Percentiles rank a stretch among this genome's conserved stretches.
Conservation (phyloP, 78 protist species). For the Protostelium mycophagum region DNA sequence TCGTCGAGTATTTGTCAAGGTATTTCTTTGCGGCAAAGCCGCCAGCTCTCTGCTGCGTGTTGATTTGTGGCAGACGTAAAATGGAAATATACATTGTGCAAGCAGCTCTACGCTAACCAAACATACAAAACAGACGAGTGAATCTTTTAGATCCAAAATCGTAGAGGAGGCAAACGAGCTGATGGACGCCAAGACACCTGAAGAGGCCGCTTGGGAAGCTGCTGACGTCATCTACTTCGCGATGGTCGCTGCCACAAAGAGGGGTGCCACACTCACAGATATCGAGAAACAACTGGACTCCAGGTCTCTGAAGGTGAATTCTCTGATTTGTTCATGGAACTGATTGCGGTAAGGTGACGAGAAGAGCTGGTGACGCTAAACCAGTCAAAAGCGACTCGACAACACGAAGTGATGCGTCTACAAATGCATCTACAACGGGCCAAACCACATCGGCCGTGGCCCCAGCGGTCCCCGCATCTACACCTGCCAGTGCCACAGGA, state of each 20-base stretch:
- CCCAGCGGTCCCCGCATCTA: no score
- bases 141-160: slow-evolving; percentile 39
- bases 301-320: not conserved
- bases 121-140: no score
- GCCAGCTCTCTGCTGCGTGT: no score
- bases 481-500: no score
- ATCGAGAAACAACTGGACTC: slow-evolving; percentile 11
- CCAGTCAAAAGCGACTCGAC: not conserved
- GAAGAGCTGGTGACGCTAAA: slow-evolving; percentile 10
- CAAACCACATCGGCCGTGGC: no score
- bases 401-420: no score
- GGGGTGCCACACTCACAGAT: slow-evolving; percentile 22
- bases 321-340: not conserved
- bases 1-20: no score
- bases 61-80: no score
- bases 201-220: slow-evolving; percentile 39
- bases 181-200: slow-evolving; percentile 2
- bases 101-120: no score
- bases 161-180: slow-evolving; percentile 68
- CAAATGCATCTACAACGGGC: no score
- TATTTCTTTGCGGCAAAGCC: no score
- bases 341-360: not conserved
- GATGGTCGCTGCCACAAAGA: not conserved
- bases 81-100: no score
- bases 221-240: slow-evolving; percentile 72